Evolutionary conservation across 208 protist species (phyloP), one percentile per base, ranked within the genome.

Genomic region (Eutreptiella sp.): DNA sequence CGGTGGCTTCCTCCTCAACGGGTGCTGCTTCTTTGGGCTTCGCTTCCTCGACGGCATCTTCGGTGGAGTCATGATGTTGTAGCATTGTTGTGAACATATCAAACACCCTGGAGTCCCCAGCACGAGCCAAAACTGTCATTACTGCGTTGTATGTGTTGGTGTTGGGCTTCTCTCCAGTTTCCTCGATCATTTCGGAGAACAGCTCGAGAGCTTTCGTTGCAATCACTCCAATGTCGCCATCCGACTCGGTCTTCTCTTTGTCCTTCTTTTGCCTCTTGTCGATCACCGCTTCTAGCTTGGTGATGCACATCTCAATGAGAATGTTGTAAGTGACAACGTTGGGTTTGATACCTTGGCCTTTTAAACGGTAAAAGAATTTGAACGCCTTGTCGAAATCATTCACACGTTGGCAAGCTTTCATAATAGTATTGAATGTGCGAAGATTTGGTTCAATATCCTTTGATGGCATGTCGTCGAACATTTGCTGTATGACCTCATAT

Each of bases 241-340:
- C 87, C 19, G 72, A 62, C 14, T 63, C 47, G 32, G 73, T 39
- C 66, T 90, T 84, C 60, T 88, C 84, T 14, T 60, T 68, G 0
- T 73, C 80, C 21, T 83, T 73, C 3, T 32, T 60, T 16, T 43
- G 19, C 4, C 78, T 79, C 7, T 38, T 68, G 1, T 78, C 83
- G 0, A 76, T 53, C 3, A 93, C 75, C 60, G 88, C 89, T 43
- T 88, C 81, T 16, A 93, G 66, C 0, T 83, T 78, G 45, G 85
- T 69, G 57, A 84, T 64, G 42, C 78, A 86, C n/a, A 89, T 41
- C 27, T 61, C 76, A 24, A 93, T 58, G 7, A 93, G 73, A n/a
- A 73, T 80, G 69, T 93, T 93, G 72, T 93, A 93, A 53, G 84
- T 89, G 48, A 84, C 68, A 16, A 93, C 76, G 63, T 93, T 78